These are phyloP conservation scores for Ceratocystis papillata DNA, from an alignment of 2,329 filamentous ascomycete species.

Conservation along the genomic window DNA sequence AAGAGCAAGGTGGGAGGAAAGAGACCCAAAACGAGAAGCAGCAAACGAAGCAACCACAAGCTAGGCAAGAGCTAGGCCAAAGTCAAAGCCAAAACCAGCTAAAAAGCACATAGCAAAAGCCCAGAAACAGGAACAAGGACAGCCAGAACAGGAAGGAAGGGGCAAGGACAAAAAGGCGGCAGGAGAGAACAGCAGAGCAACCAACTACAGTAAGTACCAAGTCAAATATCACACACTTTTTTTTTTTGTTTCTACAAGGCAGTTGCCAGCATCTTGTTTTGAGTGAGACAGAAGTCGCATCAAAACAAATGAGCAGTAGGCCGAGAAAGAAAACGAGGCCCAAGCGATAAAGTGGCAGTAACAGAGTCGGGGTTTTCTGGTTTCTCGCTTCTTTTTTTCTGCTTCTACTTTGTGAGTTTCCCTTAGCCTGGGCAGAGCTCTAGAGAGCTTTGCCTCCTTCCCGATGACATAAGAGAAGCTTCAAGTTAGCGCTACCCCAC, in stretches of 20 bases:
- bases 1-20: slow-evolving; percentile 3
- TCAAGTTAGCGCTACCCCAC: slow-evolving; percentile 7
- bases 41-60: background rate
- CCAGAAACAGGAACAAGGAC: background rate
- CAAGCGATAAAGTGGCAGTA: background rate
- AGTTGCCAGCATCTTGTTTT: background rate
- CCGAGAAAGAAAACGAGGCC: background rate
- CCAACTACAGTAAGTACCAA: background rate
- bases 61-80: slow-evolving; percentile 9
- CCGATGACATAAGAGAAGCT: slow-evolving; percentile 11
- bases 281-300: background rate
- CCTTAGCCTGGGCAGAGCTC: background rate
- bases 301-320: background rate
- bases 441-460: slow-evolving; percentile 13
- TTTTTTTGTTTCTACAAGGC: background rate
- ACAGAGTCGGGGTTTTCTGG: background rate
- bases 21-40: background rate
- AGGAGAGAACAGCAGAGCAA: slow-evolving; percentile 2
- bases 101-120: background rate
- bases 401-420: background rate
- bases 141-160: slow-evolving; percentile 17
- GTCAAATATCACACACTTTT: background rate
- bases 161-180: background rate
- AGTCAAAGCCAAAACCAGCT: slow-evolving; percentile 1
- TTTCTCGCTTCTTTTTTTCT: slow-evolving; percentile 9